Evolutionary conservation across 1,284 basidiomycete genomes (phyloP).

Genomic region (Boletus subluridellus): DNA sequence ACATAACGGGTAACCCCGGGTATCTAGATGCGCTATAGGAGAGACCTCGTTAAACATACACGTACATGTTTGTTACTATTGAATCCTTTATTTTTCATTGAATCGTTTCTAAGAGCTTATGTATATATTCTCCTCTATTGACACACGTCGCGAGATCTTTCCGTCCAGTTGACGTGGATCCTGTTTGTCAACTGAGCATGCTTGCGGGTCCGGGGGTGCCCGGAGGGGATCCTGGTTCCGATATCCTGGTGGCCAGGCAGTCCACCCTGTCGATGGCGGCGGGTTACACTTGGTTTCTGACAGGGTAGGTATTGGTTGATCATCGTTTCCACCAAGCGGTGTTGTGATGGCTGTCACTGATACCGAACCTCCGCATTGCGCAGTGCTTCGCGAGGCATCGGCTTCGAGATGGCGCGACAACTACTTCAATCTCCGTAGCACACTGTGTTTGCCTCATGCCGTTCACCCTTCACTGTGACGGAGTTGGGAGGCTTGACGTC

Average conservation of each 20-base stretch:
- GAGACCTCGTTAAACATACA: too few species aligned
- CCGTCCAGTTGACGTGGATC: too few species aligned
- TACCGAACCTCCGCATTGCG: too few species aligned
- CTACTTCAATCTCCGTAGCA: slow-evolving; percentile 31
- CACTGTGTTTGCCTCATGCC: slow-evolving; percentile 36
- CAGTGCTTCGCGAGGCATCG: slow-evolving; percentile 33
- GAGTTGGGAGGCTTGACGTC: slow-evolving; percentile 27
- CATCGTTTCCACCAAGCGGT: background rate
- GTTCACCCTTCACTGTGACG: slow-evolving; percentile 30
- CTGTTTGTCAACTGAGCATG: too few species aligned
- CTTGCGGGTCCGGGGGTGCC: too few species aligned
- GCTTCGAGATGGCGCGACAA: slow-evolving; percentile 37
- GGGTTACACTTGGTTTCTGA: background rate
- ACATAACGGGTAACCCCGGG: too few species aligned
- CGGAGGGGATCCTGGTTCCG: background rate
- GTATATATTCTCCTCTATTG: too few species aligned
- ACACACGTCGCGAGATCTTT: too few species aligned
- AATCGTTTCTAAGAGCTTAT: too few species aligned
- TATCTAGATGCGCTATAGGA: too few species aligned
- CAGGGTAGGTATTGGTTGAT: background rate
- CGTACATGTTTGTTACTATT: too few species aligned
- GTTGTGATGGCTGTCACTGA: background rate
- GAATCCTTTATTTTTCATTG: too few species aligned
- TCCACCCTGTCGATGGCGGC: background rate
- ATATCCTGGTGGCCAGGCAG: background rate